Percentiles rank a stretch among this genome's conserved stretches.
These are phyloP conservation scores for Mycena alexandri DNA, from an alignment of 768 basidiomycete species.

Conservation along the genomic window DNA sequence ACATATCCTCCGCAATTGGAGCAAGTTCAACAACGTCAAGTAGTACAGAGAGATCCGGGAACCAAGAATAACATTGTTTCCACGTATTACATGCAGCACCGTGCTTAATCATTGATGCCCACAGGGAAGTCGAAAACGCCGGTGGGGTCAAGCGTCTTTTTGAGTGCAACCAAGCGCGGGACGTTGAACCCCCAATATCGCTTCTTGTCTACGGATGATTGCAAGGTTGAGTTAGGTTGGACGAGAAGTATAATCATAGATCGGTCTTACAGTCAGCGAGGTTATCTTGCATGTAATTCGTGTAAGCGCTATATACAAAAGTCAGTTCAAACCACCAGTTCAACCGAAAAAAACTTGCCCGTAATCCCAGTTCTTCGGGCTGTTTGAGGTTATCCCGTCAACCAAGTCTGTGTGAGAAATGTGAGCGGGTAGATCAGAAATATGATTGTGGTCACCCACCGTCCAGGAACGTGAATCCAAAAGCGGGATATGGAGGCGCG, in stretches of 20 bases:
- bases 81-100: no score
- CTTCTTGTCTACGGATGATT: slow-evolving; percentile 46
- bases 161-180: slow-evolving; percentile 47
- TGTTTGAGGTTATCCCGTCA: slow-evolving; percentile 51
- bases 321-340: neutral
- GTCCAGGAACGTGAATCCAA: slow-evolving; percentile 60
- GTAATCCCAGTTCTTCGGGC: slow-evolving; percentile 54
- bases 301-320: slow-evolving; percentile 50
- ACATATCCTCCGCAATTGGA: no score
- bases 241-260: neutral
- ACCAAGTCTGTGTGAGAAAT: slow-evolving; percentile 44
- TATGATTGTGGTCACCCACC: slow-evolving; percentile 40
- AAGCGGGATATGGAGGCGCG: slow-evolving; percentile 56
- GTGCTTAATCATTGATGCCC: slow-evolving; percentile 43
- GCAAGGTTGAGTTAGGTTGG: neutral
- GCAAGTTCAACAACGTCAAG: no score
- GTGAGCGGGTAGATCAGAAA: neutral
- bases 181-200: slow-evolving; percentile 54
- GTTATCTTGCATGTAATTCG: slow-evolving; percentile 58
- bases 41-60: no score
- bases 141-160: slow-evolving; percentile 50
- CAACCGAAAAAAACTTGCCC: slow-evolving; percentile 42
- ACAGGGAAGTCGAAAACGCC: slow-evolving; percentile 57
- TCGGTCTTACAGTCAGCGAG: slow-evolving; percentile 49
- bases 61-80: no score